Percentiles rank a stretch among this genome's conserved stretches.
These are phyloP conservation scores for Podaxis carcinomalis DNA, from an alignment of 768 basidiomycete species.

Conservation along the genomic window DNA sequence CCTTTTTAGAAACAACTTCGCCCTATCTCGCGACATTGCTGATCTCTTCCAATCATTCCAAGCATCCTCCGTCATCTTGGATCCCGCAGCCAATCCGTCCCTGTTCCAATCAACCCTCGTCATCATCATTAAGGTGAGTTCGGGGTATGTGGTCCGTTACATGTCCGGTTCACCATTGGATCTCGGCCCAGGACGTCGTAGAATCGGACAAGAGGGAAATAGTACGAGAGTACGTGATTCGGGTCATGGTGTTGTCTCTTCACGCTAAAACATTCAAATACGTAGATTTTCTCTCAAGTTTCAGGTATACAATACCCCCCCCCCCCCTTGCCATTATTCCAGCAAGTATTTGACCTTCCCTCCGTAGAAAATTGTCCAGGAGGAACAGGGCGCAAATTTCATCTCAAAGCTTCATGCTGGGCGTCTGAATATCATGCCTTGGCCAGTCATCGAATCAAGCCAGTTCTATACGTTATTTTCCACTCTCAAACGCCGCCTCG, in stretches of 20 bases:
- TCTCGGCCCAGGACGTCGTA: conserved; percentile 48
- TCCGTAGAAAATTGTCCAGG: conserved; percentile 45
- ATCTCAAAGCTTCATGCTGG: conserved; percentile 57
- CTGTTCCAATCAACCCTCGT: conserved; percentile 56
- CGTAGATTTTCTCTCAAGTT: background rate
- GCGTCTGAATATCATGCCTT: conserved; percentile 53
- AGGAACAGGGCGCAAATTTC: conserved; percentile 59
- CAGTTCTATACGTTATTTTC: conserved; percentile 58
- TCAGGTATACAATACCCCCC: background rate
- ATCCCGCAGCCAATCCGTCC: conserved; percentile 53
- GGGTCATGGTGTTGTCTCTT: background rate
- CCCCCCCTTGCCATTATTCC: background rate
- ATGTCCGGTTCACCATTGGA: background rate
- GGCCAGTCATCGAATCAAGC: conserved; percentile 63
- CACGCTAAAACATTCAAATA: too few species aligned
- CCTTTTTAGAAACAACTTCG: conserved; percentile 63
- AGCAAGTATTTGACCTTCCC: background rate
- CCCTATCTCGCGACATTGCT: conserved; percentile 53
- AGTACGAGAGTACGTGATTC: conserved; percentile 43
- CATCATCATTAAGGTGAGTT: conserved; percentile 57
- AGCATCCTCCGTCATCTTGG: conserved; percentile 51
- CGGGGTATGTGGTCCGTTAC: background rate
- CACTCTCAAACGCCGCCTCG: conserved; percentile 39
- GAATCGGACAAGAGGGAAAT: conserved; percentile 60
- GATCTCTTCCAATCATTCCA: conserved; percentile 62